Percentiles rank a stretch among this genome's conserved stretches.
phyloP scores from a whole-genome alignment of 768 basidiomycete genomes.

The Suillus spraguei region DNA sequence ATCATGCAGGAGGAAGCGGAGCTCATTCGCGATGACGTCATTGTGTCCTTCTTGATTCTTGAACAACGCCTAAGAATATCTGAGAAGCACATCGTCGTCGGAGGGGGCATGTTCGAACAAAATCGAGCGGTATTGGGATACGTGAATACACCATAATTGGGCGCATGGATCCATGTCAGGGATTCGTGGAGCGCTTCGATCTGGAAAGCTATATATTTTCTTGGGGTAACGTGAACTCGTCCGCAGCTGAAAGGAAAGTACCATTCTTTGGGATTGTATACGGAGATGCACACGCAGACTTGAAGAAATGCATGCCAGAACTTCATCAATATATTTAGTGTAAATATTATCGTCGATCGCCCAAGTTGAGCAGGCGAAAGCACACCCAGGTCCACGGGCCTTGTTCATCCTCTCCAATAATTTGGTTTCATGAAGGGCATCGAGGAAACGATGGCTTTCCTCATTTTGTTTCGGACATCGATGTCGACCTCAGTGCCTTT shows the following conservation, averaged over 20 bases:
- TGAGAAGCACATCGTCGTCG: conserved; percentile 15
- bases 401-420: conserved; percentile 68
- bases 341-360: conserved; percentile 2
- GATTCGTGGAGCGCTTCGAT: not conserved
- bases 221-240: not conserved
- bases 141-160: not conserved
- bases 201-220: not conserved
- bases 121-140: conserved; percentile 16
- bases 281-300: not conserved
- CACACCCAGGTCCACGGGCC: not conserved
- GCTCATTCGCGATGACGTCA: conserved; percentile 17
- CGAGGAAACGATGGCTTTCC: conserved; percentile 70
- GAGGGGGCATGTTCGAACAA: conserved; percentile 18
- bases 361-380: conserved; percentile 7
- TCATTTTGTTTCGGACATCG: conserved; percentile 80
- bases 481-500: conserved; percentile 86
- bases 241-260: not conserved
- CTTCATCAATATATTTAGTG: conserved; percentile 3
- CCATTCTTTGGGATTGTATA: not conserved
- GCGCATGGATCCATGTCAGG: not conserved
- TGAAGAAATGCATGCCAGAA: not conserved
- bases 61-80: conserved; percentile 16
- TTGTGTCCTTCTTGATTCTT: conserved; percentile 19
- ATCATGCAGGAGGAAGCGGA: conserved; percentile 16
- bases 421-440: conserved; percentile 90